Percentiles rank a stretch among this genome's conserved stretches.
These are phyloP conservation scores for Raffaelea albimanens DNA, from an alignment of 2,329 filamentous ascomycete species.

Conservation along the genomic window DNA sequence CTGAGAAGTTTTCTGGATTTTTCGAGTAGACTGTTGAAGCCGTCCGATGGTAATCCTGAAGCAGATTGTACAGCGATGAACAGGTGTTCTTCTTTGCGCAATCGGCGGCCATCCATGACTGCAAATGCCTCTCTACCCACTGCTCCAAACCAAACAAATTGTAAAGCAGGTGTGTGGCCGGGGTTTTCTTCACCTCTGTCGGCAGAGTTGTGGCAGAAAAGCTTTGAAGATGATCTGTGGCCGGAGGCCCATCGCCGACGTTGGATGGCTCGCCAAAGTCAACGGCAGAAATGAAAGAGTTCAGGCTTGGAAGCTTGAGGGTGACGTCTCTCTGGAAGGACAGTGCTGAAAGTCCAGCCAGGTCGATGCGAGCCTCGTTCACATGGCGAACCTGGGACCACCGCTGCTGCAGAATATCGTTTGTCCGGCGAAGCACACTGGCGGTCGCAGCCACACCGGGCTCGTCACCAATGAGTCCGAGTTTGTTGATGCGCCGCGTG, in stretches of 20 bases:
- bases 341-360: no score
- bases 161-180: neutral
- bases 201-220: neutral
- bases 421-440: neutral
- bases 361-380: no score
- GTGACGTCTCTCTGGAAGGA: no score
- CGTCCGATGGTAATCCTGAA: neutral
- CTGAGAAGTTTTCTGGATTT: neutral
- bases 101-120: neutral
- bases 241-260: no score
- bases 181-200: neutral
- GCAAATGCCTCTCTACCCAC: neutral
- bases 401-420: neutral
- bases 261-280: no score
- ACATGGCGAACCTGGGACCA: neutral
- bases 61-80: neutral
- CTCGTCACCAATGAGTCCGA: neutral
- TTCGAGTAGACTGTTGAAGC: neutral
- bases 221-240: neutral
- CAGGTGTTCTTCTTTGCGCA: neutral
- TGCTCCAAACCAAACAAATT: neutral
- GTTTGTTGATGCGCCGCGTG: neutral
- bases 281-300: no score
- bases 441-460: neutral
- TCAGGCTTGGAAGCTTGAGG: no score